Evolutionary conservation across 257 asterid species (phyloP).

Genomic region (Solanum clarkiae): DNA sequence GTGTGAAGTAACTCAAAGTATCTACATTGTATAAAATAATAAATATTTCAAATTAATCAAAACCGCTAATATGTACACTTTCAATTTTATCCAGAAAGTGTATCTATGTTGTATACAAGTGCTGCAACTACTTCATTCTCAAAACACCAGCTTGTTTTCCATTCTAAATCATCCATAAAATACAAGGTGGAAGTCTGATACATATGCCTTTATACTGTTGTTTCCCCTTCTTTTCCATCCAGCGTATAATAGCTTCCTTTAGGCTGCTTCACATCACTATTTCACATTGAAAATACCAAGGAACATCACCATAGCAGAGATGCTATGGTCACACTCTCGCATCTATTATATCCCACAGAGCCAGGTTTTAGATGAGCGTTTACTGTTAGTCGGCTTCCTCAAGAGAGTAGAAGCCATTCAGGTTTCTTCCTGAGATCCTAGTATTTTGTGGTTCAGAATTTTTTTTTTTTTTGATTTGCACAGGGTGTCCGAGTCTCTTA

Average conservation of each 20-base stretch:
- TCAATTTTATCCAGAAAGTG: neutral
- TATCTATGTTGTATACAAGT: neutral
- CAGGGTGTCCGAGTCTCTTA: too few relatives aligned
- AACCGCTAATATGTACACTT: neutral
- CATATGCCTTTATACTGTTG: neutral
- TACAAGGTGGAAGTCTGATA: neutral
- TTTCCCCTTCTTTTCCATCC: neutral
- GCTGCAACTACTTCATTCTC: neutral
- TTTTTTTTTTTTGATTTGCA: neutral
- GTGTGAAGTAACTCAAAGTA: neutral
- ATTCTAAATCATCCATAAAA: neutral
- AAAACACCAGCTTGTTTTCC: neutral
- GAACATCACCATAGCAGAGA: neutral
- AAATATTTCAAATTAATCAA: neutral
- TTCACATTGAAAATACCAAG: neutral
- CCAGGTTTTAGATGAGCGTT: neutral
- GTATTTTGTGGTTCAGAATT: neutral
- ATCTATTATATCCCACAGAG: neutral
- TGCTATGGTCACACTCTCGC: neutral
- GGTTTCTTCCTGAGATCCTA: neutral
- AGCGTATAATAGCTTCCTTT: neutral
- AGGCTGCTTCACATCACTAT: neutral
- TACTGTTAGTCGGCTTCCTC: neutral
- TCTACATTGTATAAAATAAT: neutral
- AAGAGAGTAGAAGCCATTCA: neutral